Conservation (phyloP, 2,329 filamentous ascomycete species). For the Penicillium palitans region DNA sequence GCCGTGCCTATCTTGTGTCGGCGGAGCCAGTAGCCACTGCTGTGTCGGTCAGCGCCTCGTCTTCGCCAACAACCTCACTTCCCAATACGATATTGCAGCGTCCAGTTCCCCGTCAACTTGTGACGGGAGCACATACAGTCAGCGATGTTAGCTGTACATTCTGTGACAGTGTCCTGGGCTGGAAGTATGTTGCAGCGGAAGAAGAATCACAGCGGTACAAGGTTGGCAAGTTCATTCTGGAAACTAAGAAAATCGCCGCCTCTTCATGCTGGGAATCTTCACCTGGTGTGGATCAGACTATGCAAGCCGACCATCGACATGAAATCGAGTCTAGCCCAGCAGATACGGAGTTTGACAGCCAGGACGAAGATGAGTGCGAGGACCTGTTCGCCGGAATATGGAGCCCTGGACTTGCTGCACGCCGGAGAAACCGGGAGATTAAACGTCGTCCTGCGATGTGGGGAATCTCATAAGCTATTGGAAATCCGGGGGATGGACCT, state of each 20-base stretch:
- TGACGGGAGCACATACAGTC: conserved; percentile 64
- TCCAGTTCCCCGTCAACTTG: conserved; percentile 58
- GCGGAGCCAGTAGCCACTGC: conserved; percentile 39
- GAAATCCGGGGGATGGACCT: background rate
- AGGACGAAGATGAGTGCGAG: conserved; percentile 68
- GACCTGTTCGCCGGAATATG: conserved; percentile 64
- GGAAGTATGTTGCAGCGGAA: conserved; percentile 65
- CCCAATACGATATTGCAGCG: conserved; percentile 61
- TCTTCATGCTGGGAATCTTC: conserved; percentile 54
- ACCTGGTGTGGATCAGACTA: conserved; percentile 12
- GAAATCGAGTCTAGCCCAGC: conserved; percentile 22
- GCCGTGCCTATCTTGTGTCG: conserved; percentile 63
- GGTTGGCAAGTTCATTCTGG: conserved; percentile 66
- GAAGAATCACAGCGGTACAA: conserved; percentile 64
- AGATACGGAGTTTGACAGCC: conserved; percentile 61
- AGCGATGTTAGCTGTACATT: conserved; percentile 59
- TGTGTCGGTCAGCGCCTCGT: conserved; percentile 30
- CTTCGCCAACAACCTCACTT: conserved; percentile 43
- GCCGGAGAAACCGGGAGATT: conserved; percentile 44
- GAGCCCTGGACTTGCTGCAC: conserved; percentile 55
- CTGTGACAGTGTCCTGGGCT: conserved; percentile 60
- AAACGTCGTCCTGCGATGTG: conserved; percentile 30
- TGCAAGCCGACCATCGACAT: conserved; percentile 1
- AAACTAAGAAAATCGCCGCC: conserved; percentile 57
- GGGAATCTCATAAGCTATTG: conserved; percentile 21